Evolutionary conservation across 1,139 yeast species (phyloP).

Genomic region (Yamadazyma siamensis): DNA sequence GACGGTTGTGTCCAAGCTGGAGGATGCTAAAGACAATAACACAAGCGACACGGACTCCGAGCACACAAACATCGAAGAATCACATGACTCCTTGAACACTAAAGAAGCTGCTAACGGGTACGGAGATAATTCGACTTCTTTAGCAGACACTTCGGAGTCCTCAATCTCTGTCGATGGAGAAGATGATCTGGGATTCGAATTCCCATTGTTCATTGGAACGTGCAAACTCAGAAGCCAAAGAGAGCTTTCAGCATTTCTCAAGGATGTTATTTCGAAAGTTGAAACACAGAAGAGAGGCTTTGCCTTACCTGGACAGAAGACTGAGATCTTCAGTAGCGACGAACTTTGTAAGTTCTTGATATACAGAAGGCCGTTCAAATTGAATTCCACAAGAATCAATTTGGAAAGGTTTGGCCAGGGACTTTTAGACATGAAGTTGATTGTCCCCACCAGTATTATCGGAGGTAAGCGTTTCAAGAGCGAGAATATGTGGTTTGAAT

Average conservation of each 20-base stretch:
- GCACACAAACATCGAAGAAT: not conserved
- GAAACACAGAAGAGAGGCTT: constrained; percentile 31
- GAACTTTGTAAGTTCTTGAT: constrained; percentile 28
- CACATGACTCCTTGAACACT: not conserved
- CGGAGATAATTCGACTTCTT: constrained; percentile 1
- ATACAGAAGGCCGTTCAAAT: constrained; percentile 28
- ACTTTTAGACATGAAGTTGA: constrained; percentile 32
- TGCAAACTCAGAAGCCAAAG: constrained; percentile 15
- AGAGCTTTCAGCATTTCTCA: constrained; percentile 23
- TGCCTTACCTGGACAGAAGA: constrained; percentile 41
- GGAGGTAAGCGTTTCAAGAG: constrained; percentile 36
- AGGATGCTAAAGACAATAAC: constrained; percentile 2
- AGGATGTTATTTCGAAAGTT: constrained; percentile 22
- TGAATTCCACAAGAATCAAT: constrained; percentile 37
- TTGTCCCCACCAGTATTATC: constrained; percentile 32
- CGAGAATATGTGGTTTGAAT: constrained; percentile 48
- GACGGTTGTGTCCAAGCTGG: constrained; percentile 8
- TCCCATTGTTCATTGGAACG: constrained; percentile 36
- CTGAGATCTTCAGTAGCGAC: constrained; percentile 40
- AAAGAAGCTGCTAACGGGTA: constrained; percentile 3
- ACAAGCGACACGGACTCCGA: constrained; percentile 1
- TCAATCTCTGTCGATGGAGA: constrained; percentile 4
- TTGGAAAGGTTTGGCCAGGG: constrained; percentile 44
- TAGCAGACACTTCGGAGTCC: constrained; percentile 3
- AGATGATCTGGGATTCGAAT: constrained; percentile 17